Evolutionary conservation across 73 alveolate genomes (phyloP).

Genomic region (Paramecium pentaurelia): DNA sequence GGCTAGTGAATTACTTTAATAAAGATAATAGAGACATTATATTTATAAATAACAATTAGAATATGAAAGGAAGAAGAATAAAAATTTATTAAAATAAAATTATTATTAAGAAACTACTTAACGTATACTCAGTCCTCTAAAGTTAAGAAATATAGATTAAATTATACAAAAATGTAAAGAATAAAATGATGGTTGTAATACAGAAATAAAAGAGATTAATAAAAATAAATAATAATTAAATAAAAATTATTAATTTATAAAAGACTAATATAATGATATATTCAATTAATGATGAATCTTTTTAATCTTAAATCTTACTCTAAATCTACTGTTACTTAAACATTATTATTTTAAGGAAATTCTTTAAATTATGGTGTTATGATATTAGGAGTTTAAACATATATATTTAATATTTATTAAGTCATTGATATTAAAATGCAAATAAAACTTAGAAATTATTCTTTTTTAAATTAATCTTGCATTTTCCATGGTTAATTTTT

Average conservation of each 20-base stretch:
- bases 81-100: not conserved
- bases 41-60: not conserved
- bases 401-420: not conserved
- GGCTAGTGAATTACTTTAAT: not conserved
- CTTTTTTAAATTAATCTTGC: not conserved
- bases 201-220: not conserved
- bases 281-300: conserved; percentile 1
- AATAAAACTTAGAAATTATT: not conserved
- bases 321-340: not conserved
- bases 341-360: not conserved
- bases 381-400: not conserved
- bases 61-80: not conserved
- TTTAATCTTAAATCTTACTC: not conserved
- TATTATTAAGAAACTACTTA: not conserved
- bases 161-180: not conserved
- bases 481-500: not conserved
- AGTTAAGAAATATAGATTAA: not conserved
- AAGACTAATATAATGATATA: conserved; percentile 22
- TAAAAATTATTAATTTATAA: not conserved
- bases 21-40: not conserved
- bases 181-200: not conserved
- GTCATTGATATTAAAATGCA: not conserved
- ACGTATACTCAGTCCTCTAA: not conserved
- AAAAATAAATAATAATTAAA: not conserved
- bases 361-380: not conserved